Evolutionary conservation across 352 stramenopile genomes (phyloP), one percentile per base, ranked within the genome.

Genomic region (Phytophthora sojae): DNA sequence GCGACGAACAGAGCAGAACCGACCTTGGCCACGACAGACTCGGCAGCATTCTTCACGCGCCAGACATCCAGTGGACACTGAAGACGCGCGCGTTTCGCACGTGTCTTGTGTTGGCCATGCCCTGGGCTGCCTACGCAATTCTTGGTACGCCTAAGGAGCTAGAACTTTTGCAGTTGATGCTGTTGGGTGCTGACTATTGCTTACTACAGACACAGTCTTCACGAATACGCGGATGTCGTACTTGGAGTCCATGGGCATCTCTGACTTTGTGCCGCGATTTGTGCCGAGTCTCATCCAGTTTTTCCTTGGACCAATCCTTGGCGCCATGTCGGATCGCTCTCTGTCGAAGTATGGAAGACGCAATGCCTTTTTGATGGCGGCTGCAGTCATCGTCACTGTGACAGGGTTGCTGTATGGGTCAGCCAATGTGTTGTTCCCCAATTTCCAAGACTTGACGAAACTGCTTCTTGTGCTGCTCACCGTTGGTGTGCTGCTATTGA

Each of bases 61-160:
- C 57, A 0, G 64, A 72, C 39, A 68, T 76, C 14, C 57, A 76
- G 45, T 76, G 69, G 69, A 76, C 69, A 0, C 23, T 76, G 23
- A 51, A 29, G 52, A 76, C 69, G 0, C 69, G 69, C 1, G 57
- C 76, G 14, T 81, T 88, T 59, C 67, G 73, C 61, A 91, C 82
- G 44, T 92, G 87, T 59, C 79, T 93, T 8, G 83, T 95, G 30
- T 72, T 95, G 7, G 83, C 78, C 47, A 86, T 93, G 80, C 87
- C 87, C 3, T 95, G 85, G 85, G 79, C 80, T 26, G 85, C 85
- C 4, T 91, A 92, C 69, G 81, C 85, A 9, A 80, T 92, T 23
- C 71, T 95, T 42, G 86, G 86, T 92, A 75, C 14, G 83, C 35
- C 17, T 1, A 5, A 5, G 3, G 44, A 7, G 19, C 21, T 47